Evolutionary conservation across 2,329 filamentous ascomycete genomes (phyloP).

Genomic region (Aspergillaceae sp.): DNA sequence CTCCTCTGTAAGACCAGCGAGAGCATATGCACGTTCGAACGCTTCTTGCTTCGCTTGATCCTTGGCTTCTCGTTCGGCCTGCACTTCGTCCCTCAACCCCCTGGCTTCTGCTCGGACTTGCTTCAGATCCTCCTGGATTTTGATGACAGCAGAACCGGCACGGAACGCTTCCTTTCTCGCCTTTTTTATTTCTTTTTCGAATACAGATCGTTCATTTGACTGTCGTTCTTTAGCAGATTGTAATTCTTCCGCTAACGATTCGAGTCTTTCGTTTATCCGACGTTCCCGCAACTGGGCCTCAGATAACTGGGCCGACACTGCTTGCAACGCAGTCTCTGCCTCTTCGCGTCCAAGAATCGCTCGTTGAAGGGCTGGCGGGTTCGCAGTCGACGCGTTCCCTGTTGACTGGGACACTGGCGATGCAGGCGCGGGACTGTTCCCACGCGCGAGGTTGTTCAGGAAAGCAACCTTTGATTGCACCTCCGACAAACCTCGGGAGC

Average conservation of each 20-base stretch:
- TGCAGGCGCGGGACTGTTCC: constrained; percentile 19
- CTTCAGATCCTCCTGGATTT: constrained; percentile 45
- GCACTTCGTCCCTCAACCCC: constrained; percentile 45
- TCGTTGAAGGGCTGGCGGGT: constrained; percentile 36
- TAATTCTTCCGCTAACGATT: constrained; percentile 44
- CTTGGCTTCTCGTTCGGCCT: constrained; percentile 41
- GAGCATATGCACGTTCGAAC: constrained; percentile 39
- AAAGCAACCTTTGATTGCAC: constrained; percentile 43
- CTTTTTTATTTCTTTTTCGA: constrained; percentile 50
- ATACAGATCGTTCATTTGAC: constrained; percentile 39
- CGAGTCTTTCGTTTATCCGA: constrained; percentile 37
- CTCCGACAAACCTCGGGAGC: constrained; percentile 30
- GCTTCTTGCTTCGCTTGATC: constrained; percentile 40
- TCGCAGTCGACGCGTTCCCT: constrained; percentile 35
- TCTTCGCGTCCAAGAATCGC: constrained; percentile 40
- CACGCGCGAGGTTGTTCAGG: constrained; percentile 37
- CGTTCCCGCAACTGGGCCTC: constrained; percentile 37
- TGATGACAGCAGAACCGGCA: constrained; percentile 46
- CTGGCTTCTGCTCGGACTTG: constrained; percentile 37
- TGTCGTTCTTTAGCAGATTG: constrained; percentile 44
- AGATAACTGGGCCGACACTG: constrained; percentile 28
- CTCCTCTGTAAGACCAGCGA: constrained; percentile 39
- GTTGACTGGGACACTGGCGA: constrained; percentile 18
- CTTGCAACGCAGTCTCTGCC: constrained; percentile 32
- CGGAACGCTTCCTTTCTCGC: constrained; percentile 52